A percentile compares a stretch with the other conserved stretches of the same genome.
Conservation (phyloP, 345 rosid genomes). For the Geranium brycei region DNA sequence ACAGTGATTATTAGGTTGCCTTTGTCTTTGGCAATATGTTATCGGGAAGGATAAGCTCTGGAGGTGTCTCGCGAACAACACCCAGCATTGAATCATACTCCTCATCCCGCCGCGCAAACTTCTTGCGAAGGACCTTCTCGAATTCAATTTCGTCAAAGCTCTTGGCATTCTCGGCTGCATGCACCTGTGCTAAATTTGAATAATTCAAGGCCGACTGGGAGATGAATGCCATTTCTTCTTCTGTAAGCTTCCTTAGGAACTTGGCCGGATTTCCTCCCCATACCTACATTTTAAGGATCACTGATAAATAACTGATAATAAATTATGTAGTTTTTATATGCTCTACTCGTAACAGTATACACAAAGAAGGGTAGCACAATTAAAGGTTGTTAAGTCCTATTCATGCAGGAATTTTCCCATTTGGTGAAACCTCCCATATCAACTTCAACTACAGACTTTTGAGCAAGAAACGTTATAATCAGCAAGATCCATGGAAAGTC, state of each 20-base stretch:
- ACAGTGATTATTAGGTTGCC: constrained; percentile 15
- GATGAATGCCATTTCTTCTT: constrained; percentile 69
- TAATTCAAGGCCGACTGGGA: constrained; percentile 56
- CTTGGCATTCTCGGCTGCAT: constrained; percentile 73
- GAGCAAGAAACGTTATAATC: background rate
- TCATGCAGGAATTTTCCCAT: no score
- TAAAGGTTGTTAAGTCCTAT: background rate
- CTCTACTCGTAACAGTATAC: background rate
- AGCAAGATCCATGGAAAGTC: background rate
- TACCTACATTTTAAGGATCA: constrained; percentile 25
- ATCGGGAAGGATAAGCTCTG: constrained; percentile 50
- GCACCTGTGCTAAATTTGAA: constrained; percentile 61
- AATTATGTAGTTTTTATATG: background rate
- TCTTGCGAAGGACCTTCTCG: constrained; percentile 61
- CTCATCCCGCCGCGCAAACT: constrained; percentile 51
- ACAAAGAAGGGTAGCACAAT: background rate
- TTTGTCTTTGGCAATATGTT: constrained; percentile 36
- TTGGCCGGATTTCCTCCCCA: constrained; percentile 94
- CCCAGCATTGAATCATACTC: constrained; percentile 76
- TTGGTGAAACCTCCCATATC: no score
- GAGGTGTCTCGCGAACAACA: constrained; percentile 61
- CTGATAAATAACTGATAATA: background rate
- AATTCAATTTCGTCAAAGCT: constrained; percentile 39
- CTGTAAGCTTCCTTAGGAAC: constrained; percentile 72
- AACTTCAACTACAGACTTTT: no score